Base-by-base conservation (phyloP, 2,329 filamentous ascomycete species). In the Hawksworthiomyces lignivorus region DNA sequence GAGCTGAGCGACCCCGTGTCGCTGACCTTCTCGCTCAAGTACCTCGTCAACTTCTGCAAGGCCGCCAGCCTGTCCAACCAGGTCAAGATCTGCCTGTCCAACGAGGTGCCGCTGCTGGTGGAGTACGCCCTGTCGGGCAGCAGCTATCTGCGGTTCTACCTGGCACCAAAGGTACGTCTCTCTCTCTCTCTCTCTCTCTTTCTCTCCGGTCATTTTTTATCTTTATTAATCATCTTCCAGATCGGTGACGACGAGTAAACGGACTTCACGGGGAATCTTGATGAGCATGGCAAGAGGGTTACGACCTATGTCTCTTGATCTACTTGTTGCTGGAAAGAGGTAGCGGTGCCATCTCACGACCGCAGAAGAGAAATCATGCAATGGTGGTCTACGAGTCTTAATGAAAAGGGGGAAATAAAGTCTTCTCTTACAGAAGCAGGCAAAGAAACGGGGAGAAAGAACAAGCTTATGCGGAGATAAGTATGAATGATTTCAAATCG, bases 21-120 rank as follows among this genome's bases (percentile, higher is more conserved):
- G 27, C 77, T 98, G 50, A 97, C 90, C 37, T 98, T 98, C 72
- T 97, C 92, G 26, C 84, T 98, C 57, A 98, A 98, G 72, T 98
- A 98, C 70, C 82, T 98, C 4, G 87, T 94, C 75, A 97, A 97
- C 77, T 98, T 98, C 73, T 97, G 92, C 84, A 98, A 98, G 73
- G 94, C 94, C 26, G 84, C 87, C 50, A 82, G 80, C 40, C 73
- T 98, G 48, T 90, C 89, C 29, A 70, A 65, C 53, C 74, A 77
- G 52, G 94, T 98, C 65, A 92, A 85, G 69, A 82, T 98, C 55
- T 94, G 85, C 68, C 76, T 98, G 54, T 97, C 90, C 40, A 89
- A 88, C 65, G 92, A 98, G 68, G 90, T 98, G 39, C 92, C 92
- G 21, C 80, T 98, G 52, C 73, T 97, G 55, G 92, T 98, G 33